Conservation (phyloP, 2,329 filamentous ascomycete genomes). For the Pseudocercospora fuligena region DNA sequence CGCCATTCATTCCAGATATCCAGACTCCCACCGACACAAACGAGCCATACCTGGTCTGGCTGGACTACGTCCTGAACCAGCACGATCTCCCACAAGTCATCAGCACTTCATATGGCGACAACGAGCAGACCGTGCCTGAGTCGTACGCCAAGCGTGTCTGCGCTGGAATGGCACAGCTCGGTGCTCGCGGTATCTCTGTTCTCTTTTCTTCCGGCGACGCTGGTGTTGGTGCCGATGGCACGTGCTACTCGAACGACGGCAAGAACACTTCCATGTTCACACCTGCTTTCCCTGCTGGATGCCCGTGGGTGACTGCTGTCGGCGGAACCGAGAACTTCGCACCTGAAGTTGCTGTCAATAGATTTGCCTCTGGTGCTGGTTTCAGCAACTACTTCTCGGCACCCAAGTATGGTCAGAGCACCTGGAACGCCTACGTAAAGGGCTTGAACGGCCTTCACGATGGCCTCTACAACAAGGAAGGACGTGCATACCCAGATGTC, state of each 20-base stretch:
- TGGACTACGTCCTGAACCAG: conserved; percentile 63
- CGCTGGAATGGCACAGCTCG: conserved; percentile 64
- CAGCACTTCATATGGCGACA: conserved; percentile 68
- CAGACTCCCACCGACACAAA: conserved; percentile 60
- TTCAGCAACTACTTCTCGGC: conserved; percentile 52
- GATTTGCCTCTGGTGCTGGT: conserved; percentile 56
- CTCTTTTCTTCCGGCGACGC: conserved; percentile 67
- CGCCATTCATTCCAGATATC: conserved; percentile 57
- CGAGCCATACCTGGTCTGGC: conserved; percentile 70
- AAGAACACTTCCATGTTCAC: conserved; percentile 49
- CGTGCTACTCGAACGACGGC: conserved; percentile 53
- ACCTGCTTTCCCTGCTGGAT: conserved; percentile 51
- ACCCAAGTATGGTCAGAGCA: conserved; percentile 50
- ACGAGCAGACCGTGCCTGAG: conserved; percentile 65
- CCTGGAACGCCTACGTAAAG: conserved; percentile 48
- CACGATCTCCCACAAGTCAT: conserved; percentile 64
- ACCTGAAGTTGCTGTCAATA: conserved; percentile 57
- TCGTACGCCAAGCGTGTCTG: conserved; percentile 63
- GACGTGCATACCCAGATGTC: conserved; percentile 54
- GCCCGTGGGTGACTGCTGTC: conserved; percentile 50
- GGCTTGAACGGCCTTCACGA: conserved; percentile 47
- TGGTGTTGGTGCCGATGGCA: conserved; percentile 57
- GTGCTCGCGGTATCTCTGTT: conserved; percentile 66
- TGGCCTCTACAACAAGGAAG: conserved; percentile 52
- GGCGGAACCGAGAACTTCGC: conserved; percentile 49